Evolutionary conservation across 2,329 filamentous ascomycete species (phyloP), one percentile per base, ranked within the genome.

Genomic region (Ascochyta rabiei): DNA sequence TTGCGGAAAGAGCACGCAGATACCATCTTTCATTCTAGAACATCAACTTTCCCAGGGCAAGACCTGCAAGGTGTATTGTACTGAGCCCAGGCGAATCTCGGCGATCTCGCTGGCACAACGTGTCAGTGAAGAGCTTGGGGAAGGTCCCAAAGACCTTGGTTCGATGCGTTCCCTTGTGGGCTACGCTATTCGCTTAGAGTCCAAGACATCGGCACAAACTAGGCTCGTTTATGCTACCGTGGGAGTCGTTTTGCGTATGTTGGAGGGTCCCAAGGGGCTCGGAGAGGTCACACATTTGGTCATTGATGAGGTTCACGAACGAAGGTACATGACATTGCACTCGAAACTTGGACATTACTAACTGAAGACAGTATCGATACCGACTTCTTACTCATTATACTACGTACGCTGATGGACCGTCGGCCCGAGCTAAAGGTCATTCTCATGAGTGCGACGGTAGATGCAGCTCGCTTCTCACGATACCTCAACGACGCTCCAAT

Each of bases 231-330:
- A 92, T 75, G 95, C 95, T 48, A 97, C 85, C 21, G 86, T 86
- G 39, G 86, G 95, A 79, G 96, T 99, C 53, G 91, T 99, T n/a
- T 90, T 99, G 81, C 87, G 95, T 24, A 98, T 99, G 93, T 82
- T 99, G 13, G 95, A 99, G 74, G 88, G 89, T 8, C 90, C 91
- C 0, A 89, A 91, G 60, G 89, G 96, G 51, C 84, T 99, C 38
- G 84, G 86, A 53, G 93, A 97, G 60, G 88, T 99, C 47, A 96
- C 93, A 0, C 95, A 98, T 77, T 79, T 99, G 56, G 87, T 99
- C 40, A 86, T 99, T n/a, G 95, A 99, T 69, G 95, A 99, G 76
- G 93, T 98, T 2, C 95, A 99, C 70, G 95, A 99, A 74, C 87
- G 93, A 58, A 90, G 68, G 72, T 72, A 67, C 47, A 60, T 47